Conservation (phyloP, 2,329 filamentous ascomycete species). For the Colletotrichum sp. region DNA sequence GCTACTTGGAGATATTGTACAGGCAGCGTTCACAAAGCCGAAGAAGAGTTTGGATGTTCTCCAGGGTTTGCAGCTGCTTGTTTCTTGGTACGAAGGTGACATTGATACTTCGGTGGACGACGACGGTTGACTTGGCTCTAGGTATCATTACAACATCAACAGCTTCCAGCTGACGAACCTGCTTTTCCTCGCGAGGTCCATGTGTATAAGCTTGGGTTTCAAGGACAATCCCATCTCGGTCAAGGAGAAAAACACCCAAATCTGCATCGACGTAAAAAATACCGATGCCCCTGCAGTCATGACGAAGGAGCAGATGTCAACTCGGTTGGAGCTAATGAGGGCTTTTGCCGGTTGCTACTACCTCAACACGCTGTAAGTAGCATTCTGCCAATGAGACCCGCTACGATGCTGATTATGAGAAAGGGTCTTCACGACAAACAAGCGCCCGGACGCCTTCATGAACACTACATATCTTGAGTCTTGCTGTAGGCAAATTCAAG, state of each 20-base stretch:
- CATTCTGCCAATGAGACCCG: not conserved
- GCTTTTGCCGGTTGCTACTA: conserved; percentile 57
- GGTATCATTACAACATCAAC: conserved; percentile 54
- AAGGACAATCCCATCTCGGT: conserved; percentile 29
- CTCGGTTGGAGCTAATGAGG: conserved; percentile 47
- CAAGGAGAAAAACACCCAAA: conserved; percentile 12
- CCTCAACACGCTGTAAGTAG: conserved; percentile 50
- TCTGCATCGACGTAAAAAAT: not conserved
- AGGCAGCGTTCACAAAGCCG: conserved; percentile 44
- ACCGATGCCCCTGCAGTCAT: not conserved
- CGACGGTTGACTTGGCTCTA: conserved; percentile 19
- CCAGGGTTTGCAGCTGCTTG: conserved; percentile 49
- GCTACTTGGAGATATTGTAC: conserved; percentile 47
- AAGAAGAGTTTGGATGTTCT: conserved; percentile 50
- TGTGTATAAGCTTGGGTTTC: conserved; percentile 47
- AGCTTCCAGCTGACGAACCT: conserved; percentile 56
- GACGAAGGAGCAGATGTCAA: conserved; percentile 26
- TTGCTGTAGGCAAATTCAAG: conserved; percentile 47
- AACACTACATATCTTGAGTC: conserved; percentile 47
- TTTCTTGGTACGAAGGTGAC: conserved; percentile 45
- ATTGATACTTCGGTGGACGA: not conserved
- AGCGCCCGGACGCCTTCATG: conserved; percentile 54
- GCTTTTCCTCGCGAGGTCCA: conserved; percentile 51
- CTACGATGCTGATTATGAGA: not conserved
- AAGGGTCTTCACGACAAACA: conserved; percentile 50